These are phyloP conservation scores for Candida anglica DNA, from an alignment of 805 yeast species.

Conservation along the genomic window DNA sequence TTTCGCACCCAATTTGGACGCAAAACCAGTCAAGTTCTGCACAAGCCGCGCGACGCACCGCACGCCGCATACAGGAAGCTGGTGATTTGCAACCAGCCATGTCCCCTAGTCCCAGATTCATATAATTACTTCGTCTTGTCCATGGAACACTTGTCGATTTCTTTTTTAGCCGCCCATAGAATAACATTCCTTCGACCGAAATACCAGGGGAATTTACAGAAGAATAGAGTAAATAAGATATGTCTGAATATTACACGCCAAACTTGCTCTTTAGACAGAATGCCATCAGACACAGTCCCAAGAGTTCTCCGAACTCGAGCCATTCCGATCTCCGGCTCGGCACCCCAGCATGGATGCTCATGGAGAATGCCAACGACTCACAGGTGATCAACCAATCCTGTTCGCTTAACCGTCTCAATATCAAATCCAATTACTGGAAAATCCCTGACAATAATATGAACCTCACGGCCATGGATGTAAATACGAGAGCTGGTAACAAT, in stretches of 20 bases:
- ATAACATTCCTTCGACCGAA: too few relatives aligned
- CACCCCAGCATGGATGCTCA: conserved; percentile 26
- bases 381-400: conserved; percentile 40
- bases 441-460: conserved; percentile 41
- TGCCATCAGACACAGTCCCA: conserved; percentile 27
- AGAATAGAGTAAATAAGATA: too few relatives aligned
- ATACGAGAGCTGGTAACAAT: conserved; percentile 5
- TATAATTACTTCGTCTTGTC: too few relatives aligned
- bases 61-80: too few relatives aligned
- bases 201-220: too few relatives aligned
- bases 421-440: conserved; percentile 43
- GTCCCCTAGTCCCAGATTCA: too few relatives aligned
- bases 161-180: too few relatives aligned
- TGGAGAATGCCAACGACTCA: conserved; percentile 21
- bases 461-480: conserved; percentile 41
- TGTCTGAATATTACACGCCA: conserved; percentile 37
- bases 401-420: conserved; percentile 34
- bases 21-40: too few relatives aligned
- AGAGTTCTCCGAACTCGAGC: conserved; percentile 20
- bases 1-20: too few relatives aligned
- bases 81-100: too few relatives aligned
- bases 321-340: conserved; percentile 3
- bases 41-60: too few relatives aligned
- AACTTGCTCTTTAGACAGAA: conserved; percentile 38
- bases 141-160: too few relatives aligned